Conservation (phyloP, 108 stramenopile species). For the Mediolabrus comicus region DNA sequence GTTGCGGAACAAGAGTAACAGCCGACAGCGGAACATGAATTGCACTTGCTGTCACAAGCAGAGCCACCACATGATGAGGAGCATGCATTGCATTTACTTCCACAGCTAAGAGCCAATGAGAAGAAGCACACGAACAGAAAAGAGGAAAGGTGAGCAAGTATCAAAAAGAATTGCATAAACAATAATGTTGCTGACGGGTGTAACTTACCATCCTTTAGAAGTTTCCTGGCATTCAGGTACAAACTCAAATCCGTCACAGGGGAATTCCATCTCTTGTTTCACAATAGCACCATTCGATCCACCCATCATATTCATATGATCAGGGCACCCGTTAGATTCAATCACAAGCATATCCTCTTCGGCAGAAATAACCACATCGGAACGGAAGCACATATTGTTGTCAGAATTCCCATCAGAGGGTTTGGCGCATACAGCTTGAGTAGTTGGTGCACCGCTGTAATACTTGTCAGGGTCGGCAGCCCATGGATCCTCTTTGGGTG, state of each 20-base stretch:
- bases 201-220: neutral
- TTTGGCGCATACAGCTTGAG: neutral
- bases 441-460: neutral
- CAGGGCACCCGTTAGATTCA: slow-evolving; percentile 23
- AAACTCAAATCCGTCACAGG: neutral
- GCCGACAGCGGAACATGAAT: neutral
- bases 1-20: neutral
- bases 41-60: slow-evolving; percentile 8
- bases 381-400: slow-evolving; percentile 28
- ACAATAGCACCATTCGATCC: slow-evolving; percentile 16
- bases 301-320: slow-evolving; percentile 18
- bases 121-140: neutral
- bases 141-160: neutral
- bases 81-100: neutral
- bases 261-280: neutral
- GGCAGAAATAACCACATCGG: slow-evolving; percentile 16
- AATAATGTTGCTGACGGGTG: neutral
- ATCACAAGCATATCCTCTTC: slow-evolving; percentile 7
- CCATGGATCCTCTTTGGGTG: neutral
- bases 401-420: neutral
- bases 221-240: neutral
- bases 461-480: neutral
- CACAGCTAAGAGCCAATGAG: neutral
- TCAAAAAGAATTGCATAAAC: too few species aligned
- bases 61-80: neutral